phyloP scores from a whole-genome alignment of 2,329 filamentous ascomycete species.

The Fusarium albidum region DNA sequence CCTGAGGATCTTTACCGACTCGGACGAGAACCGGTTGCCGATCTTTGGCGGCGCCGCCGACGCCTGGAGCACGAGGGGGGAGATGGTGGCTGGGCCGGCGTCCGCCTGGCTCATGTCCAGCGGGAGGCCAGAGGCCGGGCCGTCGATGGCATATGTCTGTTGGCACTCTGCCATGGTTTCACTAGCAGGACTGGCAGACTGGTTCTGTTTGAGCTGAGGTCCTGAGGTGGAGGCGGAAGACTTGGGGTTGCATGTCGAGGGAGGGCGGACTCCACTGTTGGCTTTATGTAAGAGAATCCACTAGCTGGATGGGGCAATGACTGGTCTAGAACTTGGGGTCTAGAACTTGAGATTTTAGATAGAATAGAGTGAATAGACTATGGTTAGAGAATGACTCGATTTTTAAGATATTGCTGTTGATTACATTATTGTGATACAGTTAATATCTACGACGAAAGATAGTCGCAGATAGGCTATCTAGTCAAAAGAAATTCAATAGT shows the following conservation, averaged over 20 bases:
- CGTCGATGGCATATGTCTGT: neutral
- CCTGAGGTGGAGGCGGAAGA: constrained; percentile 28
- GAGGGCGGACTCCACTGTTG: constrained; percentile 19
- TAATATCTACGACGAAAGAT: no score
- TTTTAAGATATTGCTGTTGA: no score
- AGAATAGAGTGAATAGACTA: no score
- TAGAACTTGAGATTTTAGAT: no score
- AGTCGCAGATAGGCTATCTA: no score
- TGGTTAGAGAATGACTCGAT: no score
- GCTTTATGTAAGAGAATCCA: no score
- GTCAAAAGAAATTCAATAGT: no score
- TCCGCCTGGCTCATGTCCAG: constrained; percentile 3
- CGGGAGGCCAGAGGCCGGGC: neutral
- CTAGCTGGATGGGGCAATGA: no score
- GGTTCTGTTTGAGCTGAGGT: neutral
- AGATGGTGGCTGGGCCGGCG: constrained; percentile 12
- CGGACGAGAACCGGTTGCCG: constrained; percentile 26
- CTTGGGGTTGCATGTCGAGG: constrained; percentile 28
- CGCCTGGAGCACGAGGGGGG: constrained; percentile 20
- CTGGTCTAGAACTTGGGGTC: no score
- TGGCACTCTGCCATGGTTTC: no score
- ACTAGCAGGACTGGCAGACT: neutral
- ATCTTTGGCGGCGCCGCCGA: constrained; percentile 29
- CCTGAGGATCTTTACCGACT: constrained; percentile 64
- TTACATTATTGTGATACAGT: no score